Evolutionary conservation across 192 early-diverging fungal genomes (phyloP).

Genomic region (Entomortierella lignicola): DNA sequence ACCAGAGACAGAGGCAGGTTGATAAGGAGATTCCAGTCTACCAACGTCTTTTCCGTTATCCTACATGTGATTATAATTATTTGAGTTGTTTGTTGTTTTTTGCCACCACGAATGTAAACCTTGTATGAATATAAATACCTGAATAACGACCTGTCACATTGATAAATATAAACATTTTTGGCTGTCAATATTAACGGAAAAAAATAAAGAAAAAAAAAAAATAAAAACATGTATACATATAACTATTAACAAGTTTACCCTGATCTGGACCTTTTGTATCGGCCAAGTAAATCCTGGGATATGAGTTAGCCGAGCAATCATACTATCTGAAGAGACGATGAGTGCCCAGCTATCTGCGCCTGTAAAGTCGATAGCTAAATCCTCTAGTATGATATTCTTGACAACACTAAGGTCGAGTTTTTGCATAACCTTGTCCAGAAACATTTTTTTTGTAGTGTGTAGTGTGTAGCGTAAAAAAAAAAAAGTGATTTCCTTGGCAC

Average conservation of each 20-base stretch:
- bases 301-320: constrained; percentile 19
- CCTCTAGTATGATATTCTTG: constrained; percentile 43
- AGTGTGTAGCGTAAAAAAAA: neutral
- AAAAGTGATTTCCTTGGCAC: neutral
- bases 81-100: neutral
- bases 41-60: constrained; percentile 25
- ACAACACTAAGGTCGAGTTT: constrained; percentile 33
- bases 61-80: neutral
- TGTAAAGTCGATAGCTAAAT: constrained; percentile 44
- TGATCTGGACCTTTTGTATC: constrained; percentile 38
- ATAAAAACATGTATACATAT: neutral
- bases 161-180: neutral
- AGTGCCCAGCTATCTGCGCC: constrained; percentile 22
- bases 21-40: constrained; percentile 27
- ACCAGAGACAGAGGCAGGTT: constrained; percentile 18
- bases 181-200: neutral
- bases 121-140: constrained; percentile 8
- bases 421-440: constrained; percentile 17
- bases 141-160: constrained; percentile 18
- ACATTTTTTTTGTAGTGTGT: neutral
- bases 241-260: neutral
- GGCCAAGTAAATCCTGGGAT: constrained; percentile 51
- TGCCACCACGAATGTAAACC: neutral
- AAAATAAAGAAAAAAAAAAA: neutral
- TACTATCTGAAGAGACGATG: constrained; percentile 30